Evolutionary conservation across 164 flowering plant genomes (phyloP).

Genomic region (Protea cynaroides): DNA sequence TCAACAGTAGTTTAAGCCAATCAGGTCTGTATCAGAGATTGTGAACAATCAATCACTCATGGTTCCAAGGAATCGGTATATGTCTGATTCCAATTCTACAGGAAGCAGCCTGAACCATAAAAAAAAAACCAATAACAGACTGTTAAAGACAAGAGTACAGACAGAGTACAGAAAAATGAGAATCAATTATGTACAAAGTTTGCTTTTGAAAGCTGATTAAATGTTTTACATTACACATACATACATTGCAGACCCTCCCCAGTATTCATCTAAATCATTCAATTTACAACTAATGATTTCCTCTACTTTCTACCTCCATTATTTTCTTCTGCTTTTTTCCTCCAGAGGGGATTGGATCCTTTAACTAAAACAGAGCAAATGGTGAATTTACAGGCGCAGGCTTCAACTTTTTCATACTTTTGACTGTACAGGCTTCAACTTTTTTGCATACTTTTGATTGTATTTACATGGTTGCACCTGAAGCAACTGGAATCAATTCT

Average conservation of each 20-base stretch:
- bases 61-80: too few relatives aligned
- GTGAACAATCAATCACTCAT: too few relatives aligned
- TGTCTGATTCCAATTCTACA: too few relatives aligned
- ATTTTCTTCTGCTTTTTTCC: not conserved
- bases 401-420: not conserved
- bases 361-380: not conserved
- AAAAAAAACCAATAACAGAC: not conserved
- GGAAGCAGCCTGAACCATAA: too few relatives aligned
- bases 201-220: not conserved
- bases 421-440: not conserved
- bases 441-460: not conserved
- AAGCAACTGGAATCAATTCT: not conserved
- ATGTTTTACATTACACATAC: not conserved
- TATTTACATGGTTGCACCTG: not conserved
- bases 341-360: conserved; percentile 7
- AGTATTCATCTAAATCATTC: not conserved
- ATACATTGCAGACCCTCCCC: not conserved
- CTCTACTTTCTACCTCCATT: not conserved
- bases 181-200: not conserved
- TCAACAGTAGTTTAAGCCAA: too few relatives aligned
- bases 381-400: not conserved
- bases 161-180: not conserved
- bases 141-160: not conserved
- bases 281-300: not conserved
- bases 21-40: too few relatives aligned